Conservation (phyloP, 768 basidiomycete species). For the Collybia nuda region DNA sequence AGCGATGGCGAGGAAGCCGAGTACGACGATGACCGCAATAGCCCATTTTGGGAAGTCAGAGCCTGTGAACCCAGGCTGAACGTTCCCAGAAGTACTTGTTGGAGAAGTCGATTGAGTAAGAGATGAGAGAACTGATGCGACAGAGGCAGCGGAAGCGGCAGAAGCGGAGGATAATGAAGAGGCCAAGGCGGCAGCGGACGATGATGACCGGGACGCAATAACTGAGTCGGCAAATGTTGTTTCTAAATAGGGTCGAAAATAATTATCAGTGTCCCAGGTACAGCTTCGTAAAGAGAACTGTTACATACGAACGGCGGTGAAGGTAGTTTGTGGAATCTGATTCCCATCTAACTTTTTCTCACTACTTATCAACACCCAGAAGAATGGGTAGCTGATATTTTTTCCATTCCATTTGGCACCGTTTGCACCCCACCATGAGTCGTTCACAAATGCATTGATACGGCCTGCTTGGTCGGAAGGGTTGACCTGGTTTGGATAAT, state of each 20-base stretch:
- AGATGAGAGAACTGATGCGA: constrained; percentile 13
- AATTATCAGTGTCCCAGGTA: not conserved
- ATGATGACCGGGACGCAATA: constrained; percentile 47
- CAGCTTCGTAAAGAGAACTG: not conserved
- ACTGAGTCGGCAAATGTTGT: constrained; percentile 76
- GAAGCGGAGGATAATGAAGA: constrained; percentile 45
- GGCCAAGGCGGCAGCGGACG: constrained; percentile 35
- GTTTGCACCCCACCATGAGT: constrained; percentile 67
- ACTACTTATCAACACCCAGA: constrained; percentile 72
- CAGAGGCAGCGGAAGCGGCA: constrained; percentile 21
- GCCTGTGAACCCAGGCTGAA: constrained; percentile 40
- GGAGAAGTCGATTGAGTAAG: constrained; percentile 12
- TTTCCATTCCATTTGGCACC: constrained; percentile 49
- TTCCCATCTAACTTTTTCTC: constrained; percentile 57
- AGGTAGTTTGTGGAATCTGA: constrained; percentile 67
- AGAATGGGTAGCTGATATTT: constrained; percentile 68
- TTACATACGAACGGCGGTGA: constrained; percentile 77
- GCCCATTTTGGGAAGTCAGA: constrained; percentile 82
- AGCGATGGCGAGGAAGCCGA: constrained; percentile 81
- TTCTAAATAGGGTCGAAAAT: constrained; percentile 40
- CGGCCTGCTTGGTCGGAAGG: constrained; percentile 56
- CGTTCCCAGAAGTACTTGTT: constrained; percentile 29
- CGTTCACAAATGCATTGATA: constrained; percentile 59
- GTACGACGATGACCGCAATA: constrained; percentile 85
- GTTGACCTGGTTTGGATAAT: constrained; percentile 38